These are phyloP conservation scores for Clavariopsis aquatica DNA, from an alignment of 495 filamentous ascomycete species.

Conservation along the genomic window DNA sequence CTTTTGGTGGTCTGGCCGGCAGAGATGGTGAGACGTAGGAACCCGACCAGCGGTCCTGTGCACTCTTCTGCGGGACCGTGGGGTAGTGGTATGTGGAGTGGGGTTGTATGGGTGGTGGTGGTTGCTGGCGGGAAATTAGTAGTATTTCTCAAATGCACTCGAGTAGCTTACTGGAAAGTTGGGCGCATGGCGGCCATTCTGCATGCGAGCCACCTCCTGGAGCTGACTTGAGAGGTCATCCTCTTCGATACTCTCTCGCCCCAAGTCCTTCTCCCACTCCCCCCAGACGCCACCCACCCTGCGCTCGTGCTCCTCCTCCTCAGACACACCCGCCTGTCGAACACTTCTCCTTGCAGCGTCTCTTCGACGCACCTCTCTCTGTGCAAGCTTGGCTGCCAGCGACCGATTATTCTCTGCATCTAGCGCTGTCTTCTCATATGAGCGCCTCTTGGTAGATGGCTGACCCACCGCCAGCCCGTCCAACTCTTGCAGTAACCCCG, in stretches of 20 bases:
- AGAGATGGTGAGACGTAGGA: constrained; percentile 11
- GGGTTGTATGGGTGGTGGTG: constrained; percentile 23
- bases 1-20: constrained; percentile 30
- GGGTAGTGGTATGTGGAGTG: constrained; percentile 36
- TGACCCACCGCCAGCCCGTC: constrained; percentile 21
- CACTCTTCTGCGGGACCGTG: constrained; percentile 33
- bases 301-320: constrained; percentile 47
- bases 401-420: constrained; percentile 71
- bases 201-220: constrained; percentile 27
- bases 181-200: constrained; percentile 20
- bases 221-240: constrained; percentile 41
- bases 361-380: constrained; percentile 70
- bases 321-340: constrained; percentile 55
- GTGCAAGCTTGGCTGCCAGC: constrained; percentile 75
- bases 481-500: constrained; percentile 7
- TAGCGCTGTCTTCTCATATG: constrained; percentile 44
- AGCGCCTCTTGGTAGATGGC: constrained; percentile 3
- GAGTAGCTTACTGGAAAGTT: constrained; percentile 16
- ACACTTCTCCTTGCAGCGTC: constrained; percentile 59
- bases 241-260: constrained; percentile 30
- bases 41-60: constrained; percentile 23
- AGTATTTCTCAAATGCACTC: not conserved
- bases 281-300: constrained; percentile 57
- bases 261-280: constrained; percentile 53
- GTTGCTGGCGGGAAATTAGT: constrained; percentile 20